A percentile compares a stretch with the other conserved stretches of the same genome.
Conservation (phyloP, 2,329 filamentous ascomycete genomes). For the Aspergillus fumigatus region DNA sequence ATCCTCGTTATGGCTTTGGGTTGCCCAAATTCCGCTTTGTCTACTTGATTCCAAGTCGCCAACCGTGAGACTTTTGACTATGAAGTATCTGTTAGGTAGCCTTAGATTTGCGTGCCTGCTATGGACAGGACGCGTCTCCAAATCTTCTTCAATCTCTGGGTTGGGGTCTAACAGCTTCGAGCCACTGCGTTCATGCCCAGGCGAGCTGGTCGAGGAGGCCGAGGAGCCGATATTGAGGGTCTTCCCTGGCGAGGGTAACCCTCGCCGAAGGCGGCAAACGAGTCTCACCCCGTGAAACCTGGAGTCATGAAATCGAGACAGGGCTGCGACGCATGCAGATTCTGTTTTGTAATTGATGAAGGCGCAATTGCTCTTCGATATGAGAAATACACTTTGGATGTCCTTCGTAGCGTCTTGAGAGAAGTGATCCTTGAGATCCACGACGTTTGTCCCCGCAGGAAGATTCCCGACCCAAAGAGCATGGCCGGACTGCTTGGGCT, state of each 20-base stretch:
- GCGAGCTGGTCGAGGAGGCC: slow-evolving; percentile 51
- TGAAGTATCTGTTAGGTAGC: slow-evolving; percentile 74
- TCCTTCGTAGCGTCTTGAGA: slow-evolving; percentile 69
- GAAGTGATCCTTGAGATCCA: slow-evolving; percentile 85
- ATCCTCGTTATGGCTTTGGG: slow-evolving; percentile 89
- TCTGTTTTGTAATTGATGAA: slow-evolving; percentile 94
- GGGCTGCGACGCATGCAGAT: slow-evolving; percentile 66
- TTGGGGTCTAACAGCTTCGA: slow-evolving; percentile 2
- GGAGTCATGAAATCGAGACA: slow-evolving; percentile 83
- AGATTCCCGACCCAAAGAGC: slow-evolving; percentile 96
- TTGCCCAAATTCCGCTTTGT: slow-evolving; percentile 86
- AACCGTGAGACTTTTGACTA: slow-evolving; percentile 86
- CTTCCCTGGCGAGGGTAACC: slow-evolving; percentile 39
- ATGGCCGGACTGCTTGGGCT: slow-evolving; percentile 69
- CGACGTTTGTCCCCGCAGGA: slow-evolving; percentile 74
- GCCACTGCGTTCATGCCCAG: slow-evolving; percentile 30
- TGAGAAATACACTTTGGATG: slow-evolving; percentile 86
- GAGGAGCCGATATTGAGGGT: slow-evolving; percentile 33
- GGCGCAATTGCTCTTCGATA: slow-evolving; percentile 94
- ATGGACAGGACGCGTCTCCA: slow-evolving; percentile 13
- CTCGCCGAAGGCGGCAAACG: slow-evolving; percentile 73
- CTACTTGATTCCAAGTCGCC: slow-evolving; percentile 88
- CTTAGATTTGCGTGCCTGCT: slow-evolving; percentile 18
- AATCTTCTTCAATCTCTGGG: slow-evolving; percentile 4
- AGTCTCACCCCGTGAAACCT: slow-evolving; percentile 80